A percentile compares a stretch with the other conserved stretches of the same genome.
These are phyloP conservation scores for Crithidia thermophila DNA, from an alignment of 208 protist species.

Conservation along the genomic window DNA sequence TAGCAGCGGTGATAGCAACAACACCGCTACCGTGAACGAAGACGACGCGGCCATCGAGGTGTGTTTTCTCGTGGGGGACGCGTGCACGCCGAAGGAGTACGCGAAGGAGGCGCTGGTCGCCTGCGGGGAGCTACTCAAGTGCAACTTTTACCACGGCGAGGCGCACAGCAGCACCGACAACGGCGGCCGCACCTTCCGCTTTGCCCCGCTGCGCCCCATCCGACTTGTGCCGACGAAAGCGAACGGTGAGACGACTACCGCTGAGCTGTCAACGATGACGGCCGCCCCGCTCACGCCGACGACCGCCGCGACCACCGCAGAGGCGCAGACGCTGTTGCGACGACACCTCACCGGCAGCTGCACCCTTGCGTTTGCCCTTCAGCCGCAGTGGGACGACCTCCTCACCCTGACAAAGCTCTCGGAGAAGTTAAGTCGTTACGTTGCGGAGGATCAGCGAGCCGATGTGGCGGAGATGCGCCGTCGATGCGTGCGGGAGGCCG, in stretches of 20 bases:
- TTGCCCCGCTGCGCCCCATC: slow-evolving; percentile 24
- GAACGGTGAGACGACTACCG: neutral
- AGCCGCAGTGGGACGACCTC: slow-evolving; percentile 26
- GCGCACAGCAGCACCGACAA: slow-evolving; percentile 29
- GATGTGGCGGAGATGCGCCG: slow-evolving; percentile 15
- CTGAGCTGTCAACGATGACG: too few species aligned
- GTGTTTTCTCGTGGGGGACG: slow-evolving; percentile 18
- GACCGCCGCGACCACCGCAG: neutral
- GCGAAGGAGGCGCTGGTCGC: slow-evolving; percentile 8
- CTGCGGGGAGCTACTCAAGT: slow-evolving; percentile 23
- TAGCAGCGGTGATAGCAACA: neutral
- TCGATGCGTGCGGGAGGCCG: neutral
- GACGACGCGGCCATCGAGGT: slow-evolving; percentile 9
- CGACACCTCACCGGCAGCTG: slow-evolving; percentile 3
- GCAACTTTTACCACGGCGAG: slow-evolving; percentile 38
- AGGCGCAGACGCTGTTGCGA: slow-evolving; percentile 20
- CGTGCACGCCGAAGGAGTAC: slow-evolving; percentile 12
- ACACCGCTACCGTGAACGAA: too few species aligned
- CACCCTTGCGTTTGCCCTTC: neutral
- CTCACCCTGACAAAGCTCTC: slow-evolving; percentile 3
- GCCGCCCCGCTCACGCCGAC: neutral
- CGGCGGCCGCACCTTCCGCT: slow-evolving; percentile 20
- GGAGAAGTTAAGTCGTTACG: slow-evolving; percentile 1
- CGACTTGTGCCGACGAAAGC: neutral
- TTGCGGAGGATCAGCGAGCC: neutral